Base-by-base conservation (phyloP, 148 eudicot species). In the Vaccinium vitisidaea region DNA sequence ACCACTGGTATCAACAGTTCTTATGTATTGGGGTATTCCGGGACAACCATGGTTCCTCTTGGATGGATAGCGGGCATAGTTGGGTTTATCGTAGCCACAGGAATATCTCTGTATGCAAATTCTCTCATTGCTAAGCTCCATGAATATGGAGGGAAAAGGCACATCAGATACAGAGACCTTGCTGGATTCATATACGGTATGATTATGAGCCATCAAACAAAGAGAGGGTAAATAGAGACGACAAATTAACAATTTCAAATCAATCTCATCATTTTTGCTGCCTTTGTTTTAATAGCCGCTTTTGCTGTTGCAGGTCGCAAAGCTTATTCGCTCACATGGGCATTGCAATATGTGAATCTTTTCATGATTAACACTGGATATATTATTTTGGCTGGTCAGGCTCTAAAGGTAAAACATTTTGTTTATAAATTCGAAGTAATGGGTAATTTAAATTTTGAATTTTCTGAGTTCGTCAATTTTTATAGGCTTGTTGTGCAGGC, bases 341-440 rank as follows among this genome's bases (percentile, higher is more conserved):
- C 86, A 23, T 85, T 94, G 89, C 98, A 95, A 78, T 95, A 95
- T 86, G 90, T 90, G 71, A 95, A 95, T 89, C 98, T 95, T 8
- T 94, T 95, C 79, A 93, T 95, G 98, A 95, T 95, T 86, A 95
- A 95, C 76, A 91, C 94, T 82, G 98, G 98, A 83, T 95, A 70
- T 84, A 88, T 95, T 82, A 95, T 95, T 70, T 84, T 95, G 90
- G 97, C 94, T 65, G 98, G 98, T 82, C 91, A 91, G 84, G 89
- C 98, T 74, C 82, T 95, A 27, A 95, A 95, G 94, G 97, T 94
- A 48, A 8, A 8, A 10, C 14, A 19, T 54, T 14, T 79, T 23
- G 9, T 36, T 19, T 71, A 43, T 30, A 79, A 71, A 39, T 39
- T 54, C 13, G 70, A 83, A 83, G 15, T 36, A 54, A 53, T 30